Base-by-base conservation (phyloP, 768 basidiomycete genomes). In the Podaxis sp. region DNA sequence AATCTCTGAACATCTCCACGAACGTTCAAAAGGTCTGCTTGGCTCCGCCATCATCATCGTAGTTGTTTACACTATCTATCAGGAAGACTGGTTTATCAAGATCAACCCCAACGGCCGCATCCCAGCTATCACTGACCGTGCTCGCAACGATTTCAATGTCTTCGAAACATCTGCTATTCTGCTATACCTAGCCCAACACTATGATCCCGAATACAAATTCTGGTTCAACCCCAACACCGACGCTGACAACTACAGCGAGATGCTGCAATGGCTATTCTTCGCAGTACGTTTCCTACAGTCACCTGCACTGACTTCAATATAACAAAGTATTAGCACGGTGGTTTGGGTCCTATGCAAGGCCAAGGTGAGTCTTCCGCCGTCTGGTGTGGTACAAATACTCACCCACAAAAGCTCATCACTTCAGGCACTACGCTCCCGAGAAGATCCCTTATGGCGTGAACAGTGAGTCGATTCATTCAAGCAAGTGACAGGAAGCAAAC, bases 201-300 rank as follows among this genome's bases (percentile, higher is more conserved):
- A 89, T 67, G 94, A 96, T 73, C 86, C 79, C 65, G 83, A 90
- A n/a, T 73, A 80, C 70, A 79, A 83, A 65, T 89, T 94, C 67
- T 81, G 75, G 66, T 93, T 89, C 72, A 79, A 88, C 64, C 73
- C 77, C 3, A 72, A 65, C 18, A 76, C 68, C 16, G 74, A 83
- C 2, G 79, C 84, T 4, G 78, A 89, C 48, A 78, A 86, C 36
- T 85, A 87, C 66, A 88, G 84, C 67, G 86, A 89, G 73, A 79
- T 84, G 75, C 67, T 91, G 23, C 91, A 92, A 68, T 95, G 92
- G 94, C 85, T 94, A 55, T 91, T 93, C 77, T 95, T 93, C 64
- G 82, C 86, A 13, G 88, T 88, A 62, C 59, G 70, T 61, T n/a
- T 38, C 13, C 28, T 59, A 28, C 5, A 3, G 18, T 36, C 18